Conservation (phyloP, 2,329 filamentous ascomycete species). For the Penicillium sp. region DNA sequence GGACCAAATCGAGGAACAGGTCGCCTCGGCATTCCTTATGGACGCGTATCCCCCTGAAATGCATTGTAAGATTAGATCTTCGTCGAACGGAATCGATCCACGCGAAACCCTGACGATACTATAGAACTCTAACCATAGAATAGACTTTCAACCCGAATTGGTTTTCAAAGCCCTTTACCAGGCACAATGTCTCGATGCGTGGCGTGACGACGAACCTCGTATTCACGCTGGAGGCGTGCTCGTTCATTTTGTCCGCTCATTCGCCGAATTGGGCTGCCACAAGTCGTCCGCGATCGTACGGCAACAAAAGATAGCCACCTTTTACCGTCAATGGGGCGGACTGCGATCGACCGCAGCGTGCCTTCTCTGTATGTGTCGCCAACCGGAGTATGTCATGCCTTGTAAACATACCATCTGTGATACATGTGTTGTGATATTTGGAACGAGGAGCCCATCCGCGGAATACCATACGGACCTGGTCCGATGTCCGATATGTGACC, state of each 20-base stretch:
- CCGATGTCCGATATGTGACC: slow-evolving; percentile 7
- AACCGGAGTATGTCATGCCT: slow-evolving; percentile 15
- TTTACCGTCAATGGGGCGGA: background rate
- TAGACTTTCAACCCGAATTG: too few species aligned
- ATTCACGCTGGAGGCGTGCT: too few species aligned
- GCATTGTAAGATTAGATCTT: slow-evolving; percentile 10
- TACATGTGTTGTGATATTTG: slow-evolving; percentile 13
- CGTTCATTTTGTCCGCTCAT: too few species aligned
- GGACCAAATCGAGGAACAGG: background rate
- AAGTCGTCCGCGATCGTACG: too few species aligned
- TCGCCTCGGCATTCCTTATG: slow-evolving; percentile 17
- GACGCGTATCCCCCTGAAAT: slow-evolving; percentile 19
- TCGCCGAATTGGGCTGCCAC: too few species aligned
- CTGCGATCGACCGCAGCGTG: slow-evolving; percentile 1
- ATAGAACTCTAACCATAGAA: too few species aligned
- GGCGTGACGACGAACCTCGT: too few species aligned
- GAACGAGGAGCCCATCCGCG: background rate
- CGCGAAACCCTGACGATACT: too few species aligned
- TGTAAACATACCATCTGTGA: slow-evolving; percentile 17
- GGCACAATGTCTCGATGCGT: too few species aligned
- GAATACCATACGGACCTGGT: slow-evolving; percentile 7
- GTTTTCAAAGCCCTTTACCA: too few species aligned
- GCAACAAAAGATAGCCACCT: background rate
- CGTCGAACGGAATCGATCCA: too few species aligned
- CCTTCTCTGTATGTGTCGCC: slow-evolving; percentile 10